Evolutionary conservation across 2,329 filamentous ascomycete species (phyloP).

Genomic region (Pseudogymnoascus sp.): DNA sequence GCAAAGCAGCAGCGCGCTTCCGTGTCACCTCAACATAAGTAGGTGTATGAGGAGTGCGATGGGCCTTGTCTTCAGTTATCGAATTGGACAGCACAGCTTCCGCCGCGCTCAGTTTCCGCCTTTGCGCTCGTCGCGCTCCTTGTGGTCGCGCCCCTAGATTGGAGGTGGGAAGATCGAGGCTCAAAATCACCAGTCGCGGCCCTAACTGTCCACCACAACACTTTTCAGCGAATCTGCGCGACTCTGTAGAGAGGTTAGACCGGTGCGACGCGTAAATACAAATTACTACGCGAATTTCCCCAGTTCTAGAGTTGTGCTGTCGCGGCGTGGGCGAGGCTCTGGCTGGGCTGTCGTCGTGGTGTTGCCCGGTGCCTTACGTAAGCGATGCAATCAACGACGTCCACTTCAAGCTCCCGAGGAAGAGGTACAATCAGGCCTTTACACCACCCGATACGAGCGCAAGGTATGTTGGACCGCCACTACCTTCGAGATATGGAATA

Average conservation of each 20-base stretch:
- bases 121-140: background rate
- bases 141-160: background rate
- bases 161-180: conserved; percentile 4
- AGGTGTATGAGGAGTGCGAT: background rate
- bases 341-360: conserved; percentile 14
- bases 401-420: conserved; percentile 3
- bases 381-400: conserved; percentile 13
- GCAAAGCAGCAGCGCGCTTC: background rate
- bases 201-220: background rate
- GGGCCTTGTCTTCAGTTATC: background rate
- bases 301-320: conserved; percentile 23
- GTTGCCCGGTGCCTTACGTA: background rate
- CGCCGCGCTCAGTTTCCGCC: conserved; percentile 1
- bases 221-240: conserved; percentile 6
- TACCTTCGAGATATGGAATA: background rate
- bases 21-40: background rate
- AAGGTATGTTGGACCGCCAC: conserved; percentile 1
- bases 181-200: conserved; percentile 1
- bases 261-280: conserved; percentile 29
- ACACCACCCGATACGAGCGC: conserved; percentile 11
- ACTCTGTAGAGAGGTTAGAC: conserved; percentile 17
- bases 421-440: background rate
- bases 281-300: conserved; percentile 22
- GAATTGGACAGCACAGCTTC: background rate
- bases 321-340: background rate